Evolutionary conservation across 805 yeast genomes (phyloP).

Genomic region (Candida nitratophila): DNA sequence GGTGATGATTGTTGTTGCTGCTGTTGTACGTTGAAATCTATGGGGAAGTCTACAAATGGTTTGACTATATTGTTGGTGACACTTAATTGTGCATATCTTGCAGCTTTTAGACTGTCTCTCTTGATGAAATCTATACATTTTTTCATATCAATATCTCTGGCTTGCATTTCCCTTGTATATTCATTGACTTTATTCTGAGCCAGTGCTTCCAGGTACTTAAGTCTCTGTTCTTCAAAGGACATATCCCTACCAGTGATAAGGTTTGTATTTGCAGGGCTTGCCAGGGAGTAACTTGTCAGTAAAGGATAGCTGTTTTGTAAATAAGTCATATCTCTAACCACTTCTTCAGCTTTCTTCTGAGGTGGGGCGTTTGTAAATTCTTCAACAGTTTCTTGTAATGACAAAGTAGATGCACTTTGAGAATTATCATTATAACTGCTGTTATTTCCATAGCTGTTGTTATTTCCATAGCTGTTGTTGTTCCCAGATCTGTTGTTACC

Average conservation of each 20-base stretch:
- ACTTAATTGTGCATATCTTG: conserved; percentile 46
- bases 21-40: conserved; percentile 12
- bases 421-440: background rate
- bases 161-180: conserved; percentile 32
- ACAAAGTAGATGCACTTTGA: background rate
- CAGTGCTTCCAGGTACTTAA: conserved; percentile 37
- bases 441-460: conserved; percentile 1
- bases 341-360: conserved; percentile 4
- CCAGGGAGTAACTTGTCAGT: conserved; percentile 41
- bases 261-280: conserved; percentile 39
- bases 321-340: conserved; percentile 20
- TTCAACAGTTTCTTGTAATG: background rate
- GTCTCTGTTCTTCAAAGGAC: conserved; percentile 46
- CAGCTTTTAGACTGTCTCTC: conserved; percentile 41
- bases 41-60: conserved; percentile 27
- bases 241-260: conserved; percentile 45
- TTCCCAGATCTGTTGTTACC: conserved; percentile 5
- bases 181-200: conserved; percentile 27
- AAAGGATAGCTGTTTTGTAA: conserved; percentile 9
- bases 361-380: conserved; percentile 1
- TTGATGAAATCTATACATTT: conserved; percentile 31
- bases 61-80: conserved; percentile 24
- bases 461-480: conserved; percentile 1
- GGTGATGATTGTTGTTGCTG: background rate
- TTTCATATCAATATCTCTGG: conserved; percentile 41